Evolutionary conservation across 2,329 filamentous ascomycete genomes (phyloP), one percentile per base, ranked within the genome.

Genomic region (Trematosphaeria pertusa): DNA sequence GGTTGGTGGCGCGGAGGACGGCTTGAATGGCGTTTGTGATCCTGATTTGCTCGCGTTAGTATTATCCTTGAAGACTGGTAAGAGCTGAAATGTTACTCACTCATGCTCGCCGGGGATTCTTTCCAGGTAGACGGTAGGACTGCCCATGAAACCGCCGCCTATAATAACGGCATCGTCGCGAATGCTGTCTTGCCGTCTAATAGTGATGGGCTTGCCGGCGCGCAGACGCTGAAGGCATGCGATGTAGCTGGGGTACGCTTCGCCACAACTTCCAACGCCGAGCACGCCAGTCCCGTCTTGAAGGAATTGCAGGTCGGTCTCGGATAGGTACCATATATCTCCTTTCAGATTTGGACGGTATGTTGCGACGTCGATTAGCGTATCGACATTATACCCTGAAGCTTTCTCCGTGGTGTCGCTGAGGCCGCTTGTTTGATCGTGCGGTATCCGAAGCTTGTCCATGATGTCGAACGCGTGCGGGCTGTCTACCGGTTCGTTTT

Each of bases 1-100:
- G 70, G 37, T 58, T 48, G n/a, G 78, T 72, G 20, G 79, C 77
- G 37, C 79, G 77, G 65, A 80, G 83, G 9, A 87, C 71, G 57
- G 81, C 81, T 3, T 58, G 50, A 33, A 74, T 67, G 1, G 74
- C 73, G 36, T 72, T 59, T 4, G 70, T 62, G 5, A 69, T 72
- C 62, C 86, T 83, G 55, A 83, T 77, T 10, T 80, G 81, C 9
- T 5, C 35, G 11, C 5, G 1, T 77, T 74, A 0, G 85, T 75
- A 56, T n/a, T n/a, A n/a, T n/a, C n/a, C n/a, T n/a, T n/a, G n/a
- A n/a, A 84, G 83, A 68, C 87, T 84, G 46, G 84, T 81, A 1
- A 76, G 76, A 0, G 22, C 10, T 3, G 12, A 4, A 22, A 22
- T 20, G 15, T 43, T 17, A 20, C 34, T 19, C 34, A 46, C 48